Percentiles rank a stretch among this genome's conserved stretches.
phyloP scores from a whole-genome alignment of 441 rosid genomes.

The Adansonia madagascariensis region DNA sequence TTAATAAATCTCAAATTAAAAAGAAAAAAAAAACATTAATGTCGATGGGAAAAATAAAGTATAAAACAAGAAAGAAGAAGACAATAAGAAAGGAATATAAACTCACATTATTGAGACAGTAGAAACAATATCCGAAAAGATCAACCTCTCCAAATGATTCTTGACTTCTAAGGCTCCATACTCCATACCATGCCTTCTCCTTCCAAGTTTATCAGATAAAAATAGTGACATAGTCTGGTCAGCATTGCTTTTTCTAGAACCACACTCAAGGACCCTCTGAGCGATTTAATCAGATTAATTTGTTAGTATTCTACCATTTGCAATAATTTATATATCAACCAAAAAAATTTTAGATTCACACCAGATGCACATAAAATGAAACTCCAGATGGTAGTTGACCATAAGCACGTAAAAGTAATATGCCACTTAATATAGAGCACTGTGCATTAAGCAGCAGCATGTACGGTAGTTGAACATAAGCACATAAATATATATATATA shows the following conservation, averaged over 20 bases:
- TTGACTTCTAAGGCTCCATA: constrained; percentile 81
- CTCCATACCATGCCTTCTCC: constrained; percentile 83
- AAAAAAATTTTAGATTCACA: neutral
- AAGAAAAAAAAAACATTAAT: neutral
- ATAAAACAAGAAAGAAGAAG: constrained; percentile 9
- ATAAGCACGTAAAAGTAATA: neutral
- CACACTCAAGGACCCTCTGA: constrained; percentile 92
- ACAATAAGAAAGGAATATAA: constrained; percentile 21
- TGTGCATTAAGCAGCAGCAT: neutral
- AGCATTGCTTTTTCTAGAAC: constrained; percentile 61
- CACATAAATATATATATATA: neutral
- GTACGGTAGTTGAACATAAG: neutral
- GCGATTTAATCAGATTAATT: constrained; percentile 39
- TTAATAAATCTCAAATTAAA: constrained; percentile 29
- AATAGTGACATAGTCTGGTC: constrained; percentile 70
- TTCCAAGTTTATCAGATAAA: constrained; percentile 76
- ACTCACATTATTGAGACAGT: constrained; percentile 78
- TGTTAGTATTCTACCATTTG: constrained; percentile 21
- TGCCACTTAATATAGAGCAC: neutral
- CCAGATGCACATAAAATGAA: neutral
- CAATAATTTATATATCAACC: neutral
- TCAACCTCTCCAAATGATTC: constrained; percentile 73
- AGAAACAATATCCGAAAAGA: constrained; percentile 75
- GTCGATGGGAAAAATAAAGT: constrained; percentile 19
- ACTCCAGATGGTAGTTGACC: no score